Percentiles rank a stretch among this genome's conserved stretches.
Evolutionary conservation across 495 filamentous ascomycete species (phyloP).

Genomic region (Rostrohypoxylon terebratum): DNA sequence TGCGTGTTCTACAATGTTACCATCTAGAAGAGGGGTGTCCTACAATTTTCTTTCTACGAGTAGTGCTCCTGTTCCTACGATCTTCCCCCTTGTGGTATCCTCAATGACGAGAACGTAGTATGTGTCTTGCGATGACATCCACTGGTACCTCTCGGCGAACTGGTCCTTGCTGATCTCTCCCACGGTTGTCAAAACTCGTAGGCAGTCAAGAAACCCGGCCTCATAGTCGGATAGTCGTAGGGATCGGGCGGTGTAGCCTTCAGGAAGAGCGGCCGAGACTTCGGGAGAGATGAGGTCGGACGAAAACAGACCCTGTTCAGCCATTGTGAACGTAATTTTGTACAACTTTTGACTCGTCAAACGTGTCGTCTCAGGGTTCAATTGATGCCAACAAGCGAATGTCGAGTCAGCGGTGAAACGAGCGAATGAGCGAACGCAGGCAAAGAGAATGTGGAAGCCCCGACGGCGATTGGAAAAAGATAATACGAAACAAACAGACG

Average conservation of each 20-base stretch:
- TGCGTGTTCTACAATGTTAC: neutral
- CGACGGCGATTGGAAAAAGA: neutral
- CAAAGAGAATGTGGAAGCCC: neutral
- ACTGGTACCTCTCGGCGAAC: slow-evolving; percentile 85
- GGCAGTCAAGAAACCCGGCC: slow-evolving; percentile 85
- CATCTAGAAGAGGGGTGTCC: slow-evolving; percentile 36
- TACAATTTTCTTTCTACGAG: slow-evolving; percentile 89
- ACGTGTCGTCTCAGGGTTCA: slow-evolving; percentile 12
- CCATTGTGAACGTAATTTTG: slow-evolving; percentile 46
- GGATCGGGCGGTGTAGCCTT: slow-evolving; percentile 85
- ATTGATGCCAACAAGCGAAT: neutral
- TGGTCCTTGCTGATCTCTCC: slow-evolving; percentile 82
- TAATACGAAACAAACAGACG: neutral
- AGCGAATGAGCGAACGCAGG: neutral
- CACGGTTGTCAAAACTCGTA: slow-evolving; percentile 91
- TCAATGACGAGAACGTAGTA: slow-evolving; percentile 89
- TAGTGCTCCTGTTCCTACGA: slow-evolving; percentile 89
- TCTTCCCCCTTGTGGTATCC: slow-evolving; percentile 66
- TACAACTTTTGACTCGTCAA: neutral
- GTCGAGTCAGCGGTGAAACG: slow-evolving; percentile 6
- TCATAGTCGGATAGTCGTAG: slow-evolving; percentile 81
- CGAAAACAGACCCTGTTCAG: slow-evolving; percentile 76
- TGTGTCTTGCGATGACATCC: slow-evolving; percentile 80
- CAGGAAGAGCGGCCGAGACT: slow-evolving; percentile 76
- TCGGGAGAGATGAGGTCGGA: slow-evolving; percentile 79